Conservation (phyloP, 306 rosid species). For the Vachellia collinsii region DNA sequence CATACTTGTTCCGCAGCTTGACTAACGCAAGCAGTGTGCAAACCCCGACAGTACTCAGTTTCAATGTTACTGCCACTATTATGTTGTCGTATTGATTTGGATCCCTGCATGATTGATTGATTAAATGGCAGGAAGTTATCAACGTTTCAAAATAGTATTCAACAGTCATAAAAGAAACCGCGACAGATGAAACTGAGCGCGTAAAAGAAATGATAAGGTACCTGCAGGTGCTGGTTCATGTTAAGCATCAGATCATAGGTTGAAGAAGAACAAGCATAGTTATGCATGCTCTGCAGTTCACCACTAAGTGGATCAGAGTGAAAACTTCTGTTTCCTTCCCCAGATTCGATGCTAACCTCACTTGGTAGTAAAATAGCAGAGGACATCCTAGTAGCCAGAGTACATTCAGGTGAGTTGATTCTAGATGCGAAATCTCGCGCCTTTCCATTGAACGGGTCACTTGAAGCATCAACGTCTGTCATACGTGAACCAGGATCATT, state of each 20-base stretch:
- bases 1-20: conserved; percentile 20
- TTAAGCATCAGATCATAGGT: conserved; percentile 39
- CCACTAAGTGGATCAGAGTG: conserved; percentile 37
- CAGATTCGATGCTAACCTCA: conserved; percentile 28
- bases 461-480: conserved; percentile 64
- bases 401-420: conserved; percentile 54
- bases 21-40: conserved; percentile 44
- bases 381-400: conserved; percentile 46
- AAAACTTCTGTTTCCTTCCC: conserved; percentile 28
- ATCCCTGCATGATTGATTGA: conserved; percentile 54
- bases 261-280: conserved; percentile 34
- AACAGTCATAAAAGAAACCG: conserved; percentile 27
- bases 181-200: conserved; percentile 2
- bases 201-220: neutral
- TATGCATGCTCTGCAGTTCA: conserved; percentile 30
- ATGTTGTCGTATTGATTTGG: conserved; percentile 46
- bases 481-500: conserved; percentile 50
- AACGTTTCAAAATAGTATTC: conserved; percentile 8
- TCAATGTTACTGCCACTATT: conserved; percentile 36
- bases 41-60: conserved; percentile 43
- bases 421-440: conserved; percentile 72
- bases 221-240: conserved; percentile 38
- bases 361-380: conserved; percentile 52
- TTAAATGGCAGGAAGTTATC: neutral
- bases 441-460: conserved; percentile 77